These are phyloP conservation scores for Neostapfia colusana DNA, from an alignment of 176 grass and related monocot species.

Conservation along the genomic window DNA sequence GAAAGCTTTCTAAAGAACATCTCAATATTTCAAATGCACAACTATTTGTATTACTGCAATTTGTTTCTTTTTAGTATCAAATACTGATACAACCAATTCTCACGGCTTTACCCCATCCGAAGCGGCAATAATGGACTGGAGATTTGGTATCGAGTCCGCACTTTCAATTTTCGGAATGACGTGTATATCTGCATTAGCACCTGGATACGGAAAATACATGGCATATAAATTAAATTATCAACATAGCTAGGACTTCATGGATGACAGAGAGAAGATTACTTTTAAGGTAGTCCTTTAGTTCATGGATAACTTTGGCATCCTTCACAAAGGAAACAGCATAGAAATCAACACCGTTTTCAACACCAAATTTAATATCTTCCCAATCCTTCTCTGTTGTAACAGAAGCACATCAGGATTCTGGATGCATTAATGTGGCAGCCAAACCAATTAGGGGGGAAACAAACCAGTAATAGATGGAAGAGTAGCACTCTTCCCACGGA, in stretches of 20 bases:
- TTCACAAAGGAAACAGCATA: slow-evolving; percentile 99
- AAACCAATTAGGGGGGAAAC: slow-evolving; percentile 21
- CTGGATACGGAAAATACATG: slow-evolving; percentile 42
- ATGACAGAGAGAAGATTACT: slow-evolving; percentile 47
- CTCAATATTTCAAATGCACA: not conserved
- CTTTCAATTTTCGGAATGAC: slow-evolving; percentile 98
- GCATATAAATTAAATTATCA: slow-evolving; percentile 26
- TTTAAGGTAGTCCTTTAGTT: slow-evolving; percentile 92
- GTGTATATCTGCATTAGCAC: slow-evolving; percentile 87
- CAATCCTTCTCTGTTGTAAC: slow-evolving; percentile 86
- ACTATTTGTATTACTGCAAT: not conserved
- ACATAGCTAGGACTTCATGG: slow-evolving; percentile 27
- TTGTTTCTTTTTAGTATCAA: slow-evolving; percentile 19
- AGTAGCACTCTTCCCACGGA: slow-evolving; percentile 92
- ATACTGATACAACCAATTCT: not conserved
- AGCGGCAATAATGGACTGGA: slow-evolving; percentile 93
- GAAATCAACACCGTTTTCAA: slow-evolving; percentile 92
- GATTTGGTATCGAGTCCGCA: slow-evolving; percentile 96
- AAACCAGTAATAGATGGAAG: slow-evolving; percentile 94
- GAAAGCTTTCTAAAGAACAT: slow-evolving; percentile 6
- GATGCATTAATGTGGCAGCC: slow-evolving; percentile 19
- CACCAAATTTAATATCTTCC: slow-evolving; percentile 97
- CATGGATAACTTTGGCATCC: slow-evolving; percentile 87
- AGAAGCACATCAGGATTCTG: slow-evolving; percentile 35
- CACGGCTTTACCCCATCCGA: slow-evolving; percentile 84